A percentile compares a stretch with the other conserved stretches of the same genome.
Conservation (phyloP, 768 basidiomycete genomes). For the Kwoniella heveanensis region DNA sequence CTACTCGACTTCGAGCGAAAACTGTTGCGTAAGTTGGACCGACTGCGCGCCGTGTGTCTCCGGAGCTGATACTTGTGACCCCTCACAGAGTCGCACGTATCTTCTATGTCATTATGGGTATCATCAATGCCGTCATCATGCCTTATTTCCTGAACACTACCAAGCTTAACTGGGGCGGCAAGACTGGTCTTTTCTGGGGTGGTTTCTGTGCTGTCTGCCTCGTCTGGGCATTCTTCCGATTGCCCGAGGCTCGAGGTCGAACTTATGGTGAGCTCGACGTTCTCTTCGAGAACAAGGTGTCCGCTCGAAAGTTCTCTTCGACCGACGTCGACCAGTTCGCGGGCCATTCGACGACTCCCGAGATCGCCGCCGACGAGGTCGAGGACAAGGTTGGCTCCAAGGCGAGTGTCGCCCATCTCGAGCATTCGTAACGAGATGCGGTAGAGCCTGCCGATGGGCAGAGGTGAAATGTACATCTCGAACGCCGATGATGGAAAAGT, state of each 20-base stretch:
- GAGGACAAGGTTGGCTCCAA: background rate
- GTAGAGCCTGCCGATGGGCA: background rate
- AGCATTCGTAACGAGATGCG: background rate
- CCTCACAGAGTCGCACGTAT: conserved; percentile 20
- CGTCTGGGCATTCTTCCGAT: conserved; percentile 42
- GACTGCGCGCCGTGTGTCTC: conserved; percentile 17
- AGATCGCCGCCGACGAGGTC: background rate
- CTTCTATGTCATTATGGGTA: conserved; percentile 36
- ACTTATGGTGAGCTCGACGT: conserved; percentile 50
- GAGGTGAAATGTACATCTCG: no score
- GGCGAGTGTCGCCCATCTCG: background rate
- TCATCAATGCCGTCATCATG: conserved; percentile 32
- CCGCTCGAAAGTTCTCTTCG: conserved; percentile 46
- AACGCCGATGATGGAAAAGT: no score
- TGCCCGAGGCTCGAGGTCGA: conserved; percentile 37
- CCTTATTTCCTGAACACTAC: conserved; percentile 37
- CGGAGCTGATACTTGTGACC: background rate
- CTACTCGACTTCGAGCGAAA: conserved; percentile 47
- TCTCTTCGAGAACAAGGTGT: conserved; percentile 48
- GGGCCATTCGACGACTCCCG: background rate
- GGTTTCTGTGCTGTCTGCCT: conserved; percentile 25
- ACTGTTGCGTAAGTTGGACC: conserved; percentile 50
- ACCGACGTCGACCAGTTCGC: conserved; percentile 27
- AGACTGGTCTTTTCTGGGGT: conserved; percentile 49
- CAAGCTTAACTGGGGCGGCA: conserved; percentile 42